A percentile compares a stretch with the other conserved stretches of the same genome.
Evolutionary conservation across 805 yeast species (phyloP).

Genomic region (Candida awuae): DNA sequence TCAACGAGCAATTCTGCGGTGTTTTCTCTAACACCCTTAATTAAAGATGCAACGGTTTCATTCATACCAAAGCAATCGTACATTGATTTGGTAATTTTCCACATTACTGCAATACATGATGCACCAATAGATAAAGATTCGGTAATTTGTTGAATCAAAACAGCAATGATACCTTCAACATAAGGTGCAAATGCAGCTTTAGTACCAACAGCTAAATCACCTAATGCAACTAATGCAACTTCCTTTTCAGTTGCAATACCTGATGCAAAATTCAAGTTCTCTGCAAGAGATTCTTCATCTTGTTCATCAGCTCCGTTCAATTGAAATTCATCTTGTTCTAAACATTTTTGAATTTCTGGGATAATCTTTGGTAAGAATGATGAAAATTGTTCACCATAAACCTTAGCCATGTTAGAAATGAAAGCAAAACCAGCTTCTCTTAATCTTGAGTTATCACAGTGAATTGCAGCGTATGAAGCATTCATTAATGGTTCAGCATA

Average conservation of each 20-base stretch:
- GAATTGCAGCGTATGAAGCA: conserved; percentile 74
- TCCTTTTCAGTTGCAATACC: conserved; percentile 95
- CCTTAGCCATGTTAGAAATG: conserved; percentile 88
- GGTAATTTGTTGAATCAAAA: conserved; percentile 62
- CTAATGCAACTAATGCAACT: conserved; percentile 83
- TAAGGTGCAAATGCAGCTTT: conserved; percentile 71
- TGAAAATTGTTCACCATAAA: conserved; percentile 83
- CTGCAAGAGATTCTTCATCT: conserved; percentile 55
- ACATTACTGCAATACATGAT: conserved; percentile 71
- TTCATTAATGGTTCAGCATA: conserved; percentile 84
- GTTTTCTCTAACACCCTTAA: conserved; percentile 57
- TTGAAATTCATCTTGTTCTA: conserved; percentile 80
- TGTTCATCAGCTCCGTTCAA: conserved; percentile 46
- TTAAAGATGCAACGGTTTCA: conserved; percentile 47
- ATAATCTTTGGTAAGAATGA: conserved; percentile 75
- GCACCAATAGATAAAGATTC: conserved; percentile 90
- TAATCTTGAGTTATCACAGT: conserved; percentile 71
- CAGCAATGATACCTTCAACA: conserved; percentile 59
- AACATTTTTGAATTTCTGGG: conserved; percentile 75
- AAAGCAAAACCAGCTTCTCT: conserved; percentile 94
- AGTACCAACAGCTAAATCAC: conserved; percentile 84
- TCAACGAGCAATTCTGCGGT: conserved; percentile 58
- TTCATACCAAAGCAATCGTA: conserved; percentile 43
- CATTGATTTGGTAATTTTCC: conserved; percentile 76
- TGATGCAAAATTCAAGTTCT: conserved; percentile 79